Conservation (phyloP, 1,139 yeast species). For the Debaryomyces nepalensis region DNA sequence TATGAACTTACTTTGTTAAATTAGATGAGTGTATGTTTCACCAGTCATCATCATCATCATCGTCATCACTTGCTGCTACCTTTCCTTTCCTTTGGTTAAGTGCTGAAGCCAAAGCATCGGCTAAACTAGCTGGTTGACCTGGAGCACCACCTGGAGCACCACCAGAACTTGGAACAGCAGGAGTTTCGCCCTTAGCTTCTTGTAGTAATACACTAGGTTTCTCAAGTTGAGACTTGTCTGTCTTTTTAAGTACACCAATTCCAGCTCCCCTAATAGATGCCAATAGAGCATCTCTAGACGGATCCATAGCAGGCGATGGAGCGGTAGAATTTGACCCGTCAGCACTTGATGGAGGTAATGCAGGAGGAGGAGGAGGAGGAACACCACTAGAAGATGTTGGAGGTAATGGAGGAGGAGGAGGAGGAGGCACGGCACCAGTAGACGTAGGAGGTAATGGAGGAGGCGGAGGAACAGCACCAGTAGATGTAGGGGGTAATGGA, state of each 20-base stretch:
- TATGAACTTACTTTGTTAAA: no score
- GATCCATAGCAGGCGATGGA: slow-evolving; percentile 45
- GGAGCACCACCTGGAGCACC: slow-evolving; percentile 45
- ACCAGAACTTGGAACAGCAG: slow-evolving; percentile 29
- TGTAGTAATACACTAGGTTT: slow-evolving; percentile 72
- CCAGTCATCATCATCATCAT: slow-evolving; percentile 65
- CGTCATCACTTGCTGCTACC: slow-evolving; percentile 85
- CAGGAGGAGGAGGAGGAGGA: slow-evolving; percentile 42
- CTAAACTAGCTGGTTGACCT: slow-evolving; percentile 64
- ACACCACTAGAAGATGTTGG: slow-evolving; percentile 35
- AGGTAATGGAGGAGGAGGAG: slow-evolving; percentile 34
- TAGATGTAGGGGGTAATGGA: slow-evolving; percentile 15
- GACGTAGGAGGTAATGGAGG: slow-evolving; percentile 26
- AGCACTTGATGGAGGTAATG: slow-evolving; percentile 33
- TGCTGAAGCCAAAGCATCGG: slow-evolving; percentile 90
- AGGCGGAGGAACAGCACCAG: slow-evolving; percentile 31
- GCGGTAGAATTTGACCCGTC: slow-evolving; percentile 25
- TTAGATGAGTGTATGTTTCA: no score
- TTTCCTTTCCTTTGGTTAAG: slow-evolving; percentile 79
- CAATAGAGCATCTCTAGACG: slow-evolving; percentile 78
- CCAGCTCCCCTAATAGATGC: slow-evolving; percentile 87
- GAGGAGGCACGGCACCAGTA: slow-evolving; percentile 24
- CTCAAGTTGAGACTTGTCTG: slow-evolving; percentile 83
- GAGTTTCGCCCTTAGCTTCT: slow-evolving; percentile 69
- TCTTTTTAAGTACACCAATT: slow-evolving; percentile 66